Conservation (phyloP, 352 stramenopile genomes). For the Lagenidium sp. region DNA sequence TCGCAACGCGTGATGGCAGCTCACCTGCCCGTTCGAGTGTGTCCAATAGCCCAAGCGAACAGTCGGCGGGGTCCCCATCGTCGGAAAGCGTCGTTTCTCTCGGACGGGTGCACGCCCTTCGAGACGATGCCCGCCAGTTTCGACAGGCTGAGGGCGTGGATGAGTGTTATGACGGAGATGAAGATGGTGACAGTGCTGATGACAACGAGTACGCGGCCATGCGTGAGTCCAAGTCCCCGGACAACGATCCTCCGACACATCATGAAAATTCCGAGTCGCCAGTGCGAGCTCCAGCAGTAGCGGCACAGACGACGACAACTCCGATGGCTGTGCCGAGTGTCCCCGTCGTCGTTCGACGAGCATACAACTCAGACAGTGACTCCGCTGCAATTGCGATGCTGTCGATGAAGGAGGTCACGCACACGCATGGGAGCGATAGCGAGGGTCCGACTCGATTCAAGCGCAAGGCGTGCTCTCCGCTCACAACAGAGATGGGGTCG, state of each 20-base stretch:
- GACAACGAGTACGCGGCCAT: conserved; percentile 3
- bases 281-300: background rate
- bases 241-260: no score
- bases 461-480: conserved; percentile 60
- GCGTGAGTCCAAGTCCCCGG: background rate
- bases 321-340: conserved; percentile 13
- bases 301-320: conserved; percentile 52
- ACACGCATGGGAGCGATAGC: conserved; percentile 13
- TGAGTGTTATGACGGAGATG: conserved; percentile 31
- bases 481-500: conserved; percentile 24
- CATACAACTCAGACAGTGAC: conserved; percentile 67
- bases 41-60: conserved; percentile 3
- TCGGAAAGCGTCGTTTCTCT: conserved; percentile 58
- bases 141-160: conserved; percentile 58
- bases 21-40: background rate
- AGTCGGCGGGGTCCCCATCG: conserved; percentile 14
- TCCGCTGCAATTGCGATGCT: conserved; percentile 69
- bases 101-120: conserved; percentile 60
- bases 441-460: conserved; percentile 22
- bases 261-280: background rate
- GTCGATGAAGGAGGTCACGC: conserved; percentile 55
- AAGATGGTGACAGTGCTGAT: conserved; percentile 22
- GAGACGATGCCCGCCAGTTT: conserved; percentile 64
- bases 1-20: background rate
- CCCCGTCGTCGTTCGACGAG: conserved; percentile 16